Evolutionary conservation across 805 yeast genomes (phyloP), one percentile per base, ranked within the genome.

Genomic region (Cyberlindnera mississippiensis): DNA sequence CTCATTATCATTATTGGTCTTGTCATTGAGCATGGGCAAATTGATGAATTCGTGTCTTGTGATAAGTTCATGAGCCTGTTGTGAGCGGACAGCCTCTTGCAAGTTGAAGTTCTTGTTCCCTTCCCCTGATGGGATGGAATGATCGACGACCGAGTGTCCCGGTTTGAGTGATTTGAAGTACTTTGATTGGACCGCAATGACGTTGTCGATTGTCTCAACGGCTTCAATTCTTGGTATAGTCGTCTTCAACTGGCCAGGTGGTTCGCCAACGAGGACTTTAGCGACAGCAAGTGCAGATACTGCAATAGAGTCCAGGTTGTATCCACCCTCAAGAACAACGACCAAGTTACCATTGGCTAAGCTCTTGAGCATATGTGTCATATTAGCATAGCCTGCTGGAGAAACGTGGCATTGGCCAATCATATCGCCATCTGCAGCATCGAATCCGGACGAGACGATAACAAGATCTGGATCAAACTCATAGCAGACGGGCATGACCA

Each of bases 351-450:
- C 99, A 53, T 76, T 76, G 2, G 97, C 96, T 33, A 93, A 66
- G 30, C 87, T 78, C 63, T 90, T 90, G 50, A 93, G 69, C 80
- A 82, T 73, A 58, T 89, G 95, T 4, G 97, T 86, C 96, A 93
- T 89, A 49, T 89, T 90, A 8, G 96, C 97, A 61, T 93, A 93
- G 12, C 96, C 96, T 29, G 89, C 84, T 2, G 99, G 99, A 0
- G 96, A 75, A 2, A 93, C 95, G 60, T 87, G 95, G 62, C 97
- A 93, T 35, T 91, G 96, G 10, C 99, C 99, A 49, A 93, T 86
- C 44, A 88, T 82, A 63, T 93, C 99, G 45, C 98, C 98, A 56
- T 87, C 96, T 1, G 99, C 99, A 16, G 99, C 99, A 66, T 93
- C 99, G 55, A 93, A 93, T 0, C 99, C 99, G 1, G 98, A 82